These are phyloP conservation scores for Phytophthora europaea DNA, from an alignment of 352 stramenopile genomes.

Conservation along the genomic window DNA sequence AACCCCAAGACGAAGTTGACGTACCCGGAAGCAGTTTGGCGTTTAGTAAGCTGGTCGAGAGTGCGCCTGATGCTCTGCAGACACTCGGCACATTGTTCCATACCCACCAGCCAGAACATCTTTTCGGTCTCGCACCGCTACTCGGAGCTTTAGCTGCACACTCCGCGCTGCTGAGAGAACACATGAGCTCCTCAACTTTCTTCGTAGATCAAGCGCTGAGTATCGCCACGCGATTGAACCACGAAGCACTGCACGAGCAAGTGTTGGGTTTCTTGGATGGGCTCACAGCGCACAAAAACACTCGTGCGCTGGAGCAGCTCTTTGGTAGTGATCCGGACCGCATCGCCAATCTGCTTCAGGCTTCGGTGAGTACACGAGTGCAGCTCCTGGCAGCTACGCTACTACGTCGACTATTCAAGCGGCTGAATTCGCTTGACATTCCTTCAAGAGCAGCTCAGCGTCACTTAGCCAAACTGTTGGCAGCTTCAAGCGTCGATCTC, in stretches of 20 bases:
- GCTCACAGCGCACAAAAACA: conserved; percentile 65
- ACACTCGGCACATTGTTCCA: conserved; percentile 54
- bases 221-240: conserved; percentile 47
- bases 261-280: conserved; percentile 56
- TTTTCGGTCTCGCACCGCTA: conserved; percentile 56
- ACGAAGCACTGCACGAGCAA: conserved; percentile 53
- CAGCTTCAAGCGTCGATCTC: conserved; percentile 22
- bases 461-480: conserved; percentile 56
- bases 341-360: conserved; percentile 65
- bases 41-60: conserved; percentile 55
- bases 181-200: conserved; percentile 43
- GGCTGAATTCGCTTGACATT: conserved; percentile 47
- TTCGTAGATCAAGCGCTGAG: conserved; percentile 51
- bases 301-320: conserved; percentile 46
- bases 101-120: conserved; percentile 42
- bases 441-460: conserved; percentile 55
- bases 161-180: conserved; percentile 35
- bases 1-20: not conserved
- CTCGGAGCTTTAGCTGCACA: conserved; percentile 53
- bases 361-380: conserved; percentile 36
- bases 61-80: conserved; percentile 29
- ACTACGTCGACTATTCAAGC: conserved; percentile 70
- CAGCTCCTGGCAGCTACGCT: conserved; percentile 48
- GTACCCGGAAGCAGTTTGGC: conserved; percentile 18
- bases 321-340: conserved; percentile 62